Base-by-base conservation (phyloP, 805 yeast genomes). In the Schwanniomyces sp. region DNA sequence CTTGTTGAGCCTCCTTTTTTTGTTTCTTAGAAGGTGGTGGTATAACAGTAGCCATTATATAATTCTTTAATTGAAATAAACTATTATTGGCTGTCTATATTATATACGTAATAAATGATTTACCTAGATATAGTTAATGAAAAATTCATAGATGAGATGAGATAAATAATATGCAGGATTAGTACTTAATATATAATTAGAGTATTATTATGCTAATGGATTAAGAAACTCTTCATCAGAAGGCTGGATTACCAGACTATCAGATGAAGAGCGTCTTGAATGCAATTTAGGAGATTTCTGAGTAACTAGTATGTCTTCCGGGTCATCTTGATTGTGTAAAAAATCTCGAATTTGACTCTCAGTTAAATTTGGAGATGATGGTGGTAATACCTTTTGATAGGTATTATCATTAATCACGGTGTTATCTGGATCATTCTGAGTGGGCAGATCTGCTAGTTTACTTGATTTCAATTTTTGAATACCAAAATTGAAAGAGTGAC, bases 11-110 rank as follows among this genome's bases (percentile, higher is more conserved):
- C 52, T 78, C 88, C 62, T 83, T 82, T 66, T 79, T 88, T 63
- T 89, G 96, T 62, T 84, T 88, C 66, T 94, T 92, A 1, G 96
- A 86, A 17, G 88, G 96, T 36, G 97, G 98, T 24, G 99, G 99
- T 41, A 94, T 67, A 39, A 89, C 75, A 0, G 98, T 94, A 44
- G 98, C 94, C 98, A 92, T 91, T 21, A 17, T 37, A 37, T 18
- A 17, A 8, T 11, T 18, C 10, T 37, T 9, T 7, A 18, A 12
- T 14, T 24, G 14, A 30, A 32, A 7, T n/a, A 14, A 34, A 25
- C 34, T 30, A 28, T 25, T 37, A 30, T 37, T 18, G 29, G 12
- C 30, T 32, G 25, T 34, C 18, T 24, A 11, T 21, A 27, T 21
- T 27, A 41, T 12, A 42, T 34, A 36, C n/a, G n/a, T 14, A 12